These are phyloP conservation scores for Hypoxylon sp. DNA, from an alignment of 2,329 filamentous ascomycete genomes.

Conservation along the genomic window DNA sequence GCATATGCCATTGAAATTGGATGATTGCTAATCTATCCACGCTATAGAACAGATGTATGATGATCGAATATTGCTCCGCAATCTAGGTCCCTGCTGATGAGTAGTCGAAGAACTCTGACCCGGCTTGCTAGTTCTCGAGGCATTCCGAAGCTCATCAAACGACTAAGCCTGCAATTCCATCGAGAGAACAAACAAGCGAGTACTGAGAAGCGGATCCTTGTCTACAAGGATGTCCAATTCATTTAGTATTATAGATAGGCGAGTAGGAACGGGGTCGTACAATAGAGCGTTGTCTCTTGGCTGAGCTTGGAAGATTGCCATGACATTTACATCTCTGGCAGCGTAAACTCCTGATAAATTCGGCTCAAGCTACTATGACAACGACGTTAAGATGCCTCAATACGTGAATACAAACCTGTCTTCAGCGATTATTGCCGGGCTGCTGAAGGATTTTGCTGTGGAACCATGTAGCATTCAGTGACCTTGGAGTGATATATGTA, in stretches of 20 bases:
- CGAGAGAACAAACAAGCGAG: neutral
- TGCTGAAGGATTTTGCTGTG: neutral
- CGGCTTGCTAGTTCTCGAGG: neutral
- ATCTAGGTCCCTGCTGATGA: too few relatives aligned
- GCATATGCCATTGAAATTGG: too few relatives aligned
- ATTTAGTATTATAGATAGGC: neutral
- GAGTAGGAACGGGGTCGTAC: neutral
- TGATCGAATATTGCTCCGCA: neutral
- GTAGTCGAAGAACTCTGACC: neutral
- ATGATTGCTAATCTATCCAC: neutral
- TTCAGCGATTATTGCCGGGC: too few relatives aligned
- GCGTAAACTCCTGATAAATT: neutral
- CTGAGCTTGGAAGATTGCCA: neutral
- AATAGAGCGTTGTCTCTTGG: neutral
- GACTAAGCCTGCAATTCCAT: neutral
- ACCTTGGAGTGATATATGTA: neutral
- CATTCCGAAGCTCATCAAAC: neutral
- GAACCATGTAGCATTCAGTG: neutral
- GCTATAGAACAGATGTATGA: neutral
- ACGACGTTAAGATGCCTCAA: neutral
- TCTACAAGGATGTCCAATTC: neutral
- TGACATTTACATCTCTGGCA: neutral
- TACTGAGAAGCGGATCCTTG: neutral
- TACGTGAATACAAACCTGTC: too few relatives aligned
- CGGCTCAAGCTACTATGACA: neutral